These are phyloP conservation scores for Canariomyces notabilis DNA, from an alignment of 2,329 filamentous ascomycete species.

Conservation along the genomic window DNA sequence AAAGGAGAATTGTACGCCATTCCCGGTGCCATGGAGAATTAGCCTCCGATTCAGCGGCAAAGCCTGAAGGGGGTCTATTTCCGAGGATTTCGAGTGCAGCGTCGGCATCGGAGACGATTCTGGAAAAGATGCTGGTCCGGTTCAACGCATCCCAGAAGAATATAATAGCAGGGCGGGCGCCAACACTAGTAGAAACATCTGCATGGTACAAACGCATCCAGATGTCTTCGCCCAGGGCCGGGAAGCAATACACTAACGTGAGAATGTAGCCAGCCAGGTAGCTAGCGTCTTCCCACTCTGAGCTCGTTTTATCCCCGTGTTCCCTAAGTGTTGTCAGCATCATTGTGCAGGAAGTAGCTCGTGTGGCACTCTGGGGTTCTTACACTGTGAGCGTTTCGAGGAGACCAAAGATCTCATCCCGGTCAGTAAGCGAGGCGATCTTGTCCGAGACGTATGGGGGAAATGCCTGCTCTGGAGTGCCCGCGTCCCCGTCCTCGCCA, in stretches of 20 bases:
- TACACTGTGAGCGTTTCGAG: slow-evolving; percentile 42
- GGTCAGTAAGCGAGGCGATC: slow-evolving; percentile 66
- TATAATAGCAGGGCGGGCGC: slow-evolving; percentile 60
- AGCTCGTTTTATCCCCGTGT: slow-evolving; percentile 26
- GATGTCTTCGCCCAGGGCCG: slow-evolving; percentile 75
- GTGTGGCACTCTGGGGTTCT: slow-evolving; percentile 25
- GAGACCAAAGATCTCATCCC: slow-evolving; percentile 65
- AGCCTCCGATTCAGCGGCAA: slow-evolving; percentile 13
- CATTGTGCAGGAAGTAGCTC: neutral
- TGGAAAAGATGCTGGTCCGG: slow-evolving; percentile 38
- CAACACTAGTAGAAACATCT: slow-evolving; percentile 45
- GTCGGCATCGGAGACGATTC: slow-evolving; percentile 30
- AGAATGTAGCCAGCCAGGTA: slow-evolving; percentile 81
- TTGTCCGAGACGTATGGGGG: slow-evolving; percentile 59
- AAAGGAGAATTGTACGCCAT: slow-evolving; percentile 85
- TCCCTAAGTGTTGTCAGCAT: slow-evolving; percentile 28
- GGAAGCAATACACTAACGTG: slow-evolving; percentile 80
- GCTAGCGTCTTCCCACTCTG: slow-evolving; percentile 56
- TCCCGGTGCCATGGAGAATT: slow-evolving; percentile 53
- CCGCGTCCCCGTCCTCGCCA: slow-evolving; percentile 10
- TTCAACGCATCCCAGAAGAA: slow-evolving; percentile 73
- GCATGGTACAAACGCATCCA: slow-evolving; percentile 90
- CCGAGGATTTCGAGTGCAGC: slow-evolving; percentile 29
- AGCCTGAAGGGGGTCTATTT: slow-evolving; percentile 13
- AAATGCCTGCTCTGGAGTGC: slow-evolving; percentile 27